Conservation (phyloP, 306 rosid species). For the Styphnolobium japonicum region DNA sequence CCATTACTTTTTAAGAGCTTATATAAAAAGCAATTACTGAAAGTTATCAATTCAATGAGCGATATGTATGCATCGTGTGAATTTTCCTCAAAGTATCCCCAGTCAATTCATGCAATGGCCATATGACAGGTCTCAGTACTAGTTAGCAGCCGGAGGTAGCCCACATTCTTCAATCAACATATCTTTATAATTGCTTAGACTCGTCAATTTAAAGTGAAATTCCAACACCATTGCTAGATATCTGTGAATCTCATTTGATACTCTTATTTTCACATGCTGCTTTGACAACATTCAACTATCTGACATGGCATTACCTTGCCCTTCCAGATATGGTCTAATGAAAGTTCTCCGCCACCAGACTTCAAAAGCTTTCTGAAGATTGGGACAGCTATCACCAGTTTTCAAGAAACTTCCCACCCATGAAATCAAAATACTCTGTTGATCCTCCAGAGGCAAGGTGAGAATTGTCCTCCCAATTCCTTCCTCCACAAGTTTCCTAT, state of each 20-base stretch:
- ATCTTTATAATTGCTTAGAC: constrained; percentile 14
- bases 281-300: constrained; percentile 44
- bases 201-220: not conserved
- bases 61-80: constrained; percentile 13
- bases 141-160: constrained; percentile 18
- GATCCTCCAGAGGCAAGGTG: constrained; percentile 89
- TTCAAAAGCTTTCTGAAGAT: constrained; percentile 89
- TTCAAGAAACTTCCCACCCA: constrained; percentile 85
- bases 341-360: constrained; percentile 98
- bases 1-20: constrained; percentile 15
- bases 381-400: constrained; percentile 87
- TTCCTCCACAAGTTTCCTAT: constrained; percentile 85
- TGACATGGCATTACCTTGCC: constrained; percentile 47
- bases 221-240: constrained; percentile 2
- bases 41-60: constrained; percentile 15
- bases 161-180: constrained; percentile 10
- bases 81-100: not conserved
- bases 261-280: constrained; percentile 13
- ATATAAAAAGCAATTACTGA: not conserved
- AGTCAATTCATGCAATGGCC: not conserved
- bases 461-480: constrained; percentile 94
- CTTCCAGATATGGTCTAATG: constrained; percentile 61
- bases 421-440: constrained; percentile 78
- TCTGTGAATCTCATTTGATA: not conserved
- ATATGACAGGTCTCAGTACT: constrained; percentile 9